Conservation (phyloP, 2,329 filamentous ascomycete genomes). For the Didymella segeticola region DNA sequence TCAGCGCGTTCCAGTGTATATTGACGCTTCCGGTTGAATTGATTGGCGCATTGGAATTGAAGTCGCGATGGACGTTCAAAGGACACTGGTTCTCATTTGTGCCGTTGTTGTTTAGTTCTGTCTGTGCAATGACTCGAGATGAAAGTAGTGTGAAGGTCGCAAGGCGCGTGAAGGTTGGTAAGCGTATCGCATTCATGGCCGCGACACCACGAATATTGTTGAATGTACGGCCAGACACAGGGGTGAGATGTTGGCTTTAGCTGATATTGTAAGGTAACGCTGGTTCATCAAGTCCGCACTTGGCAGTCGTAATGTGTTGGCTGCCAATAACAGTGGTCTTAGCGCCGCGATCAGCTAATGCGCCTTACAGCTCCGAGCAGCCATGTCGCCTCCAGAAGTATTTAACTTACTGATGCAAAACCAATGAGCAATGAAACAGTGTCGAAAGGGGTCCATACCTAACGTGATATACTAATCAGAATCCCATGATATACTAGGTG, state of each 20-base stretch:
- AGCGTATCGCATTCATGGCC: not conserved
- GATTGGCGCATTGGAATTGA: not conserved
- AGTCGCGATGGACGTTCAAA: not conserved
- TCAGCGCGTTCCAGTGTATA: slow-evolving; percentile 14
- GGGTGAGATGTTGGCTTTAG: not conserved
- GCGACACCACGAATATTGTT: not conserved
- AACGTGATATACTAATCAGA: too few relatives aligned
- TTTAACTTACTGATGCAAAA: too few relatives aligned
- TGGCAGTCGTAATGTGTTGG: slow-evolving; percentile 14
- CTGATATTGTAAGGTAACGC: slow-evolving; percentile 11
- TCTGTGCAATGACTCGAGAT: not conserved
- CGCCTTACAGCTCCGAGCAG: too few relatives aligned
- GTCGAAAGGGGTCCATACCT: too few relatives aligned
- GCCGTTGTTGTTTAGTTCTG: not conserved
- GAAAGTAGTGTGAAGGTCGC: not conserved
- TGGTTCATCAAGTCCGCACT: slow-evolving; percentile 6
- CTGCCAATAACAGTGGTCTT: slow-evolving; percentile 19
- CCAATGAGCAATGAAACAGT: too few relatives aligned
- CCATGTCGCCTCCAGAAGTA: too few relatives aligned
- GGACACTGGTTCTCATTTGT: not conserved
- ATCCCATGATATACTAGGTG: too few relatives aligned
- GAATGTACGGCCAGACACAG: not conserved
- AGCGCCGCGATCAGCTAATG: slow-evolving; percentile 11
- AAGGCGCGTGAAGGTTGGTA: not conserved
- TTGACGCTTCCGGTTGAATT: slow-evolving; percentile 14